Evolutionary conservation across 441 rosid species (phyloP).

Genomic region (Raphanus hybrid): DNA sequence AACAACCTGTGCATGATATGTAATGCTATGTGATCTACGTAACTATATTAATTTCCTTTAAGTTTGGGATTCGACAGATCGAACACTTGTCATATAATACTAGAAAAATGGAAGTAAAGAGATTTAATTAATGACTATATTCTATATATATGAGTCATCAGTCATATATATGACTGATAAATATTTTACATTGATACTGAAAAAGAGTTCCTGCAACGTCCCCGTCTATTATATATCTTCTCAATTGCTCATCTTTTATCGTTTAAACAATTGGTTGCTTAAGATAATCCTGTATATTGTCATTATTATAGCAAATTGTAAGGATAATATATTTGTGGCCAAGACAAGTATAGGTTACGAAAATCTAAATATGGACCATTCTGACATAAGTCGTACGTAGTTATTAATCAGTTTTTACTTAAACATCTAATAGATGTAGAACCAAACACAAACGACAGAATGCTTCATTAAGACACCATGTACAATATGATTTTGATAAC

Average conservation of each 20-base stretch:
- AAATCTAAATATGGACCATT: background rate
- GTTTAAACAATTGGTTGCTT: background rate
- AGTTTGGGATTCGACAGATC: background rate
- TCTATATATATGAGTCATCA: background rate
- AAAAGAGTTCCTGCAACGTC: conserved; percentile 31
- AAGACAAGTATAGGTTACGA: conserved; percentile 2
- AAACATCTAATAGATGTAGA: conserved; percentile 11
- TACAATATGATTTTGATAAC: conserved; percentile 32
- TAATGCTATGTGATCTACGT: conserved; percentile 29
- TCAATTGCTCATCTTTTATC: background rate
- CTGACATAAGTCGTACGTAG: conserved; percentile 21
- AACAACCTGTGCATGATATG: conserved; percentile 1
- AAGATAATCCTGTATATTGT: conserved; percentile 12
- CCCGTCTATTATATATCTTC: conserved; percentile 17
- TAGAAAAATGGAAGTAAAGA: background rate
- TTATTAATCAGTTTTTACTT: conserved; percentile 1
- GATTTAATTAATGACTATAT: background rate
- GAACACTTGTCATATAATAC: conserved; percentile 23
- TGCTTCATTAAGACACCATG: conserved; percentile 21
- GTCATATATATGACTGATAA: background rate
- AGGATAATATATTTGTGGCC: conserved; percentile 23
- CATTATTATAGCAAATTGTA: conserved; percentile 9
- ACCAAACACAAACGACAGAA: conserved; percentile 33
- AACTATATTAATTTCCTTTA: conserved; percentile 9
- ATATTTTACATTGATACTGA: conserved; percentile 28